Evolutionary conservation across 108 stramenopile species (phyloP).

Genomic region (Discostella pseudostelligera): DNA sequence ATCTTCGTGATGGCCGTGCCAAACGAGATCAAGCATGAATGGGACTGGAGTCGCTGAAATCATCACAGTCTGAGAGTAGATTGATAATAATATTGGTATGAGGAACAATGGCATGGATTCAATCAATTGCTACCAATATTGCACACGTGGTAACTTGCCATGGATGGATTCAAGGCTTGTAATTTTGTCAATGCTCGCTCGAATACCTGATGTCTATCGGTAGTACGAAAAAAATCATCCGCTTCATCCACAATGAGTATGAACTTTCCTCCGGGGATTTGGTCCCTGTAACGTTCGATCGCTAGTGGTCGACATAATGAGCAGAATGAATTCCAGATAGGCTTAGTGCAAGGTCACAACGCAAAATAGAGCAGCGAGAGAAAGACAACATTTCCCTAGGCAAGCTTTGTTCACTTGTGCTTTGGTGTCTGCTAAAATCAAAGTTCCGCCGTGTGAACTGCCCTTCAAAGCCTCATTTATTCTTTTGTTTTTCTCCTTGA

Average conservation of each 20-base stretch:
- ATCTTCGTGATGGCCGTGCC: background rate
- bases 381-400: background rate
- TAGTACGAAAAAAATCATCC: constrained; percentile 32
- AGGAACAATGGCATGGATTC: background rate
- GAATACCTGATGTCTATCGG: constrained; percentile 22
- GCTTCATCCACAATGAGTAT: constrained; percentile 32
- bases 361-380: too few species aligned
- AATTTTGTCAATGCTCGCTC: constrained; percentile 23
- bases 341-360: too few species aligned
- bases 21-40: constrained; percentile 22
- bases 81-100: background rate
- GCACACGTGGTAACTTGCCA: constrained; percentile 16
- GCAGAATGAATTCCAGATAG: background rate
- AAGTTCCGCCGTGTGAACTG: constrained; percentile 26
- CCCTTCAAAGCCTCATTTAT: constrained; percentile 19
- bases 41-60: constrained; percentile 30
- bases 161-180: constrained; percentile 17
- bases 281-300: constrained; percentile 23
- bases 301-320: background rate
- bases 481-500: constrained; percentile 12
- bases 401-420: constrained; percentile 25
- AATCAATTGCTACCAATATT: background rate
- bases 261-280: constrained; percentile 18
- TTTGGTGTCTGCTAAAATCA: constrained; percentile 39
- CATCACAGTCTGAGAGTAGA: constrained; percentile 19